Percentiles rank a stretch among this genome's conserved stretches.
phyloP scores from a whole-genome alignment of 2,329 filamentous ascomycete species.

The Thelonectria discophora region DNA sequence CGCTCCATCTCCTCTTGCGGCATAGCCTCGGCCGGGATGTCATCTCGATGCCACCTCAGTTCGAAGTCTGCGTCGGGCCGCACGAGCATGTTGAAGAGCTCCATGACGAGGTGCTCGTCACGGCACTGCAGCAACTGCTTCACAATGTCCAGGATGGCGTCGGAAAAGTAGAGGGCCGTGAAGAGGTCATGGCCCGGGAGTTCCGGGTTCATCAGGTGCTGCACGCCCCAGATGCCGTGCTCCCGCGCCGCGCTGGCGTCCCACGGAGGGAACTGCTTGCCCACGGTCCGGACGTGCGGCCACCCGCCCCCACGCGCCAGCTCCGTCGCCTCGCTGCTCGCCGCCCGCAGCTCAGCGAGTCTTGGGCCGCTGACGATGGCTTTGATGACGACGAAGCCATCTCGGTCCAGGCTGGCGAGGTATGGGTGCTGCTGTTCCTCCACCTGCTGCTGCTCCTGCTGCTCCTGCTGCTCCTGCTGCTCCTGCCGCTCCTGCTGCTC shows the following conservation, averaged over 20 bases:
- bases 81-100: conserved; percentile 87
- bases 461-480: not conserved
- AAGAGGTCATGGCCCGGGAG: conserved; percentile 71
- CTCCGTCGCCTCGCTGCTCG: conserved; percentile 64
- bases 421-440: conserved; percentile 21
- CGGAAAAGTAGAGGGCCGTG: conserved; percentile 75
- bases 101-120: conserved; percentile 79
- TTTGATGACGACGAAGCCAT: conserved; percentile 81
- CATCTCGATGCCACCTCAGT: conserved; percentile 86
- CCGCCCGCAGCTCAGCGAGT: conserved; percentile 67
- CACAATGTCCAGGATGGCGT: conserved; percentile 68
- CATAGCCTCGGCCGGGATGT: conserved; percentile 73
- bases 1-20: conserved; percentile 72
- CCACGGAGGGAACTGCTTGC: conserved; percentile 94
- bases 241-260: conserved; percentile 61
- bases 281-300: conserved; percentile 84
- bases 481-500: conserved; percentile 30
- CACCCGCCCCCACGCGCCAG: conserved; percentile 76
- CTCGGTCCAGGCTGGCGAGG: conserved; percentile 64
- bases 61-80: conserved; percentile 75
- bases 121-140: conserved; percentile 67
- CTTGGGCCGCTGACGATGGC: conserved; percentile 66
- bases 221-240: conserved; percentile 86
- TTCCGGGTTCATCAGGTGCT: conserved; percentile 81
- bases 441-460: conserved; percentile 27